Evolutionary conservation across 805 yeast genomes (phyloP).

Genomic region (Saccharomycopsis fibuligera): DNA sequence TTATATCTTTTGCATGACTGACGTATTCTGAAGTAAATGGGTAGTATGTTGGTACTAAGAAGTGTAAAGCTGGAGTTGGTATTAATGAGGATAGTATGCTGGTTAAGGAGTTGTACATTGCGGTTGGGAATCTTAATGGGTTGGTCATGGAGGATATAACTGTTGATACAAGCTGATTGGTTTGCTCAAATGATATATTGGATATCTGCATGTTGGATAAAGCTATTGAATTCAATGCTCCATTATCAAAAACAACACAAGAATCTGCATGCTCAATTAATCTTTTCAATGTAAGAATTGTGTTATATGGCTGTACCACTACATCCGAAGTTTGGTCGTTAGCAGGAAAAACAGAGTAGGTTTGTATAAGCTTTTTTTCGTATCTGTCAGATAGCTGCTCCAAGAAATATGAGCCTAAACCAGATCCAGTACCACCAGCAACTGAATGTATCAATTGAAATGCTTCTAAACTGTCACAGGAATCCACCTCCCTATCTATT

Average conservation of each 20-base stretch:
- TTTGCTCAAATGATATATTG: constrained; percentile 65
- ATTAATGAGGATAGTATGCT: constrained; percentile 75
- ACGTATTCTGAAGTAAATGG: constrained; percentile 72
- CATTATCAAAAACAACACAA: constrained; percentile 85
- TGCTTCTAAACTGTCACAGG: constrained; percentile 82
- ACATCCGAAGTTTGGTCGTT: constrained; percentile 82
- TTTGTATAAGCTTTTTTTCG: constrained; percentile 74
- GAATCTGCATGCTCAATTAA: constrained; percentile 82
- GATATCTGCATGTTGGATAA: constrained; percentile 49
- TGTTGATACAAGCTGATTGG: constrained; percentile 80
- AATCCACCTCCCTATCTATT: constrained; percentile 85
- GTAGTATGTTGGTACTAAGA: constrained; percentile 63
- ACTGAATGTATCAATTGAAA: constrained; percentile 90
- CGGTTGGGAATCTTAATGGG: constrained; percentile 85
- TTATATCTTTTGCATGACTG: constrained; percentile 49
- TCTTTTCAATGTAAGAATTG: constrained; percentile 73
- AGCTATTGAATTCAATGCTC: constrained; percentile 71
- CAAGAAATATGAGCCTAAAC: constrained; percentile 77
- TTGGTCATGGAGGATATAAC: constrained; percentile 82
- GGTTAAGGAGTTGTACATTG: constrained; percentile 80
- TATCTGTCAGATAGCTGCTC: constrained; percentile 77
- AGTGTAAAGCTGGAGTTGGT: constrained; percentile 82
- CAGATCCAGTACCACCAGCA: constrained; percentile 99
- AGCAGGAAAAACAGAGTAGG: constrained; percentile 82
- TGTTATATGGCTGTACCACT: constrained; percentile 97